These are phyloP conservation scores for Aspergillus bombycis DNA, from an alignment of 2,329 filamentous ascomycete genomes.

Conservation along the genomic window DNA sequence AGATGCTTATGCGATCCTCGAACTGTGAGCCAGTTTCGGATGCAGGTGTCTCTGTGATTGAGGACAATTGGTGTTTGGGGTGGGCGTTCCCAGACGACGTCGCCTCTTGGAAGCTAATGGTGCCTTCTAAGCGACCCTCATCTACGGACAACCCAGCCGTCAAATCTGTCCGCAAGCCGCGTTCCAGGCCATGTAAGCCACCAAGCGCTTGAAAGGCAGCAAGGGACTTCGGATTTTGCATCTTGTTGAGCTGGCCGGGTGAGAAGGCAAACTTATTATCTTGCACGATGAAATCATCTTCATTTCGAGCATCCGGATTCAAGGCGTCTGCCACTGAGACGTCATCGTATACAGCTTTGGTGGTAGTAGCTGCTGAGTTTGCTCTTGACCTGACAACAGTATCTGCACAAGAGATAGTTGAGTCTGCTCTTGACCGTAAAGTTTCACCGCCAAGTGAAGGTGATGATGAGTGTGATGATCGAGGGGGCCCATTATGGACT, in stretches of 20 bases:
- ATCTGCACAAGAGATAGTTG: constrained; percentile 41
- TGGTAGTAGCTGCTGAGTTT: constrained; percentile 33
- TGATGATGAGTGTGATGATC: constrained; percentile 37
- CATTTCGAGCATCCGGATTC: constrained; percentile 73
- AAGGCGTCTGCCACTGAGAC: constrained; percentile 61
- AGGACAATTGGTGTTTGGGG: constrained; percentile 11
- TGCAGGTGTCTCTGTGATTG: constrained; percentile 11
- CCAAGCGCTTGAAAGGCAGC: constrained; percentile 80
- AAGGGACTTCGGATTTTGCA: constrained; percentile 87
- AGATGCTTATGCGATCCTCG: constrained; percentile 63
- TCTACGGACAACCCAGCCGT: constrained; percentile 75
- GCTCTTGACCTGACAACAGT: constrained; percentile 38
- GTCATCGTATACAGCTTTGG: constrained; percentile 39
- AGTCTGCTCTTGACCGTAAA: constrained; percentile 47
- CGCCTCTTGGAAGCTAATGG: constrained; percentile 73
- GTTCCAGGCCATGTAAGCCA: constrained; percentile 76
- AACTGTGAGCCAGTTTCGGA: constrained; percentile 40
- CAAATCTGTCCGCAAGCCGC: constrained; percentile 73
- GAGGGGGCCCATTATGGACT: constrained; percentile 34
- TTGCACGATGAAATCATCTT: constrained; percentile 73
- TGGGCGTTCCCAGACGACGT: constrained; percentile 38
- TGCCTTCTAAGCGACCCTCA: constrained; percentile 67
- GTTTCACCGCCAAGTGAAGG: constrained; percentile 48
- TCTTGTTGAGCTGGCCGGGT: constrained; percentile 76
- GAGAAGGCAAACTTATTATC: constrained; percentile 85